A percentile compares a stretch with the other conserved stretches of the same genome.
Conservation (phyloP, 352 stramenopile species). For the Globisporangium spinosum region DNA sequence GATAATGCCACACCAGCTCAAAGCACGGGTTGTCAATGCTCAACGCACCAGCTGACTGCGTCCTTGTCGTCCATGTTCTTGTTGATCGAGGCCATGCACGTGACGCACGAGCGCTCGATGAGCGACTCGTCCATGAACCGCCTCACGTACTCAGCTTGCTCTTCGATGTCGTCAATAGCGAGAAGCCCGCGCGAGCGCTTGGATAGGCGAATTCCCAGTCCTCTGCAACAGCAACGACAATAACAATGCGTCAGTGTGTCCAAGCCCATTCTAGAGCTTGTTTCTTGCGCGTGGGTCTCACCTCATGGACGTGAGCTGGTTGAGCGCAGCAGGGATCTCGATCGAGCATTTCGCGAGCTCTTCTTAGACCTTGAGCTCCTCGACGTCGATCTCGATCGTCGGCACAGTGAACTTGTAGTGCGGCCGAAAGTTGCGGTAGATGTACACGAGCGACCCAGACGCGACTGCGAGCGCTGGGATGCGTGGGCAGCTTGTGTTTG, state of each 20-base stretch:
- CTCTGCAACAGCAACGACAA: constrained; percentile 23
- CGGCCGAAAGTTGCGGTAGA: constrained; percentile 88
- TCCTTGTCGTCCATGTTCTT: constrained; percentile 87
- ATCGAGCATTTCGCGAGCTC: constrained; percentile 61
- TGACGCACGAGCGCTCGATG: constrained; percentile 71
- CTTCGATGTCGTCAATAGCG: constrained; percentile 79
- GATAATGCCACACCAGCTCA: background rate
- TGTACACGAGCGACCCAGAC: constrained; percentile 86
- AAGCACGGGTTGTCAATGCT: background rate
- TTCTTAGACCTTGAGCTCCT: constrained; percentile 75
- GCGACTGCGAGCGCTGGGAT: constrained; percentile 85
- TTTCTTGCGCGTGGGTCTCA: constrained; percentile 9
- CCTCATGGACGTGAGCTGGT: constrained; percentile 63
- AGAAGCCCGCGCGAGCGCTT: constrained; percentile 67
- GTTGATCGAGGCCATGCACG: constrained; percentile 87
- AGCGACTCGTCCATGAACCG: constrained; percentile 78
- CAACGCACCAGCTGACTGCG: constrained; percentile 58
- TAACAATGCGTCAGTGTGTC: too few species aligned
- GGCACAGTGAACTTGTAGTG: constrained; percentile 91
- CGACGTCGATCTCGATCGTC: constrained; percentile 61
- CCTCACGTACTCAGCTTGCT: constrained; percentile 79
- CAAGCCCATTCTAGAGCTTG: too few species aligned
- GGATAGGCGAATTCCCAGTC: constrained; percentile 59
- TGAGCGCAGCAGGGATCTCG: constrained; percentile 61
- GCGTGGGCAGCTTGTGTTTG: constrained; percentile 42